Conservation (phyloP, 805 yeast species). For the Tetrapisispora pingtungensis region DNA sequence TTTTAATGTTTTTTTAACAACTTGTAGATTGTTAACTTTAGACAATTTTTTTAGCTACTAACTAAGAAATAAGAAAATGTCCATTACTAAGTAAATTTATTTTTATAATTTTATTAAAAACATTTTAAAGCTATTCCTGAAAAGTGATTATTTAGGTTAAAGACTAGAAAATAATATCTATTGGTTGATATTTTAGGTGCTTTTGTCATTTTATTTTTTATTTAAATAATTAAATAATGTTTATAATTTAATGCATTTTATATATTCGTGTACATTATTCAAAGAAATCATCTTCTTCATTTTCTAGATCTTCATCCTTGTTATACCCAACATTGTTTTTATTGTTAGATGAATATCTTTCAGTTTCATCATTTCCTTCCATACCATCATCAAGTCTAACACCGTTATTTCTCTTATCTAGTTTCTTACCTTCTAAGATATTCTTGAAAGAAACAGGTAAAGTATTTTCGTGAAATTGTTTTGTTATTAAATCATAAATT, state of each 20-base stretch:
- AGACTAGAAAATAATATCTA: too few species aligned
- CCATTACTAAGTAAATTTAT: too few species aligned
- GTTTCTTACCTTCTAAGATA: conserved; percentile 30
- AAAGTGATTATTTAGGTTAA: too few species aligned
- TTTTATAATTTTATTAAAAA: too few species aligned
- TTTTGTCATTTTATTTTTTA: neutral
- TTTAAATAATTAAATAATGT: neutral
- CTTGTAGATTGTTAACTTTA: too few species aligned
- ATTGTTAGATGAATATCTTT: conserved; percentile 3
- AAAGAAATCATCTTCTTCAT: conserved; percentile 7
- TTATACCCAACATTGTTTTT: conserved; percentile 2
- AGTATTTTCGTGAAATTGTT: conserved; percentile 41
- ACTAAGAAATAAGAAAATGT: too few species aligned
- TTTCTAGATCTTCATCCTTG: conserved; percentile 10
- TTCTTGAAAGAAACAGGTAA: conserved; percentile 49
- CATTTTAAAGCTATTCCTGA: too few species aligned
- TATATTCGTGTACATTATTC: conserved; percentile 1
- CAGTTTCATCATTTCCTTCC: neutral
- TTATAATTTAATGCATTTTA: conserved; percentile 3
- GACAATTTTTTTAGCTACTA: too few species aligned
- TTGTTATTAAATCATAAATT: conserved; percentile 44
- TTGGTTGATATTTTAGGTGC: too few species aligned
- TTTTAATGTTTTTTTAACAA: too few species aligned
- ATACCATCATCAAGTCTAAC: conserved; percentile 8
- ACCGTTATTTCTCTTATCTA: conserved; percentile 21